These are phyloP conservation scores for Arthrobotrys entomopaga DNA, from an alignment of 2,329 filamentous ascomycete species.

Conservation along the genomic window DNA sequence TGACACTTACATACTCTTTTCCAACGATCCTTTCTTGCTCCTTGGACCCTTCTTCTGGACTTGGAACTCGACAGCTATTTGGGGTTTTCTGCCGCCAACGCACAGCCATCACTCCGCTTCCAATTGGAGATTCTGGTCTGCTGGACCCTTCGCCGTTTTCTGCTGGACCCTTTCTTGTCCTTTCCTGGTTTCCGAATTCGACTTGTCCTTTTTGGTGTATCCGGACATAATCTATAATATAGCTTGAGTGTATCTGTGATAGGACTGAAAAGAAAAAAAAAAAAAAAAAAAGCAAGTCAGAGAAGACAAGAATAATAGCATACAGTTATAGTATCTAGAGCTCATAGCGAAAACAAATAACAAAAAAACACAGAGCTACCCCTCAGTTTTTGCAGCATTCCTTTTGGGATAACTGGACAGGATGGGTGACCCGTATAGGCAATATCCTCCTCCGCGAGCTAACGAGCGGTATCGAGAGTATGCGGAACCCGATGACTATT, in stretches of 20 bases:
- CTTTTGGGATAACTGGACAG: constrained; percentile 10
- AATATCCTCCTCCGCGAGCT: constrained; percentile 11
- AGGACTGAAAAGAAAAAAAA: not conserved
- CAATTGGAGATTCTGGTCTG: constrained; percentile 34
- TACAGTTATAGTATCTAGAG: constrained; percentile 10
- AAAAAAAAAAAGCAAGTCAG: not conserved
- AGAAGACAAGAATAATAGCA: not conserved
- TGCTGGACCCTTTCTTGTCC: constrained; percentile 18
- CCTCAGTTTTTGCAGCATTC: constrained; percentile 1
- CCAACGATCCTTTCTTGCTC: constrained; percentile 10
- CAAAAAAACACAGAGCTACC: constrained; percentile 2
- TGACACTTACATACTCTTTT: constrained; percentile 3
- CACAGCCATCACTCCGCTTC: constrained; percentile 47
- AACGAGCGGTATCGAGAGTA: constrained; percentile 19
- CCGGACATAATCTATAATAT: constrained; percentile 40
- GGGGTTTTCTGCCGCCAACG: constrained; percentile 32
- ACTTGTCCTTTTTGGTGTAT: constrained; percentile 20
- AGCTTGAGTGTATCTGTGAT: constrained; percentile 29
- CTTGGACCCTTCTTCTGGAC: constrained; percentile 33
- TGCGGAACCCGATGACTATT: constrained; percentile 24
- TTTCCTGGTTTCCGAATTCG: constrained; percentile 21
- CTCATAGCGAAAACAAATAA: not conserved
- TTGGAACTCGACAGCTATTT: constrained; percentile 30
- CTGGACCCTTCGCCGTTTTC: constrained; percentile 25
- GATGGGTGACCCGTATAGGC: constrained; percentile 46